Evolutionary conservation across 2,329 filamentous ascomycete genomes (phyloP).

Genomic region (Microsporum ferrugineum): DNA sequence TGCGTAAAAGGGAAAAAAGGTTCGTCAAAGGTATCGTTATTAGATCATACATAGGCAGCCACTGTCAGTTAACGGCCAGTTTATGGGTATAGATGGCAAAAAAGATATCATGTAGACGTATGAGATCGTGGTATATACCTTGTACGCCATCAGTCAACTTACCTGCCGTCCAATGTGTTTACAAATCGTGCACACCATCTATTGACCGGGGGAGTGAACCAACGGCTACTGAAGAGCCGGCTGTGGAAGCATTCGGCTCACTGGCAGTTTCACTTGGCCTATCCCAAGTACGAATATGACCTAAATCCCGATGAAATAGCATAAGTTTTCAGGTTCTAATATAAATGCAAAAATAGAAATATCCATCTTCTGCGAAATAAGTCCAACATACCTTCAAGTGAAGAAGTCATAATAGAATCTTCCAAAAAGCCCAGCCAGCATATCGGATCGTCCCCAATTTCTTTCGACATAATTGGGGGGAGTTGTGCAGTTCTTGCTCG

Average conservation of each 20-base stretch:
- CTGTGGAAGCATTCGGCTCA: slow-evolving; percentile 20
- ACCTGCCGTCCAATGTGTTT: not conserved
- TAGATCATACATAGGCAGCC: not conserved
- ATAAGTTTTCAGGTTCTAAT: not conserved
- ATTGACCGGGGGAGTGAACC: not conserved
- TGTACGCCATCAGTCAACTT: not conserved
- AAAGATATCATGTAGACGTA: not conserved
- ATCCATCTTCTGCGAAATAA: not conserved
- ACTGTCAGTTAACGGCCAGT: not conserved
- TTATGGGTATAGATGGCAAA: not conserved
- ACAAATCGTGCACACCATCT: not conserved
- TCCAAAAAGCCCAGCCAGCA: slow-evolving; percentile 91
- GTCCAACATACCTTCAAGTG: slow-evolving; percentile 62
- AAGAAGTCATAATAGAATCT: slow-evolving; percentile 83
- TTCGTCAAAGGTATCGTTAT: not conserved
- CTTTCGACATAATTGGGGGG: slow-evolving; percentile 82
- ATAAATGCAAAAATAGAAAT: slow-evolving; percentile 13
- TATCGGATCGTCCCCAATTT: slow-evolving; percentile 73
- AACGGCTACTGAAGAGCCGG: slow-evolving; percentile 4
- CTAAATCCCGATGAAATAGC: slow-evolving; percentile 33
- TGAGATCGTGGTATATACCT: not conserved
- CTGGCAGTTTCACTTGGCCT: slow-evolving; percentile 44
- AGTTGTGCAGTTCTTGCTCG: slow-evolving; percentile 71
- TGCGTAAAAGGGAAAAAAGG: not conserved
- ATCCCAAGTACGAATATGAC: slow-evolving; percentile 65